Evolutionary conservation across 2,329 filamentous ascomycete species (phyloP), one percentile per base, ranked within the genome.

Genomic region (Verticillium dahliae): DNA sequence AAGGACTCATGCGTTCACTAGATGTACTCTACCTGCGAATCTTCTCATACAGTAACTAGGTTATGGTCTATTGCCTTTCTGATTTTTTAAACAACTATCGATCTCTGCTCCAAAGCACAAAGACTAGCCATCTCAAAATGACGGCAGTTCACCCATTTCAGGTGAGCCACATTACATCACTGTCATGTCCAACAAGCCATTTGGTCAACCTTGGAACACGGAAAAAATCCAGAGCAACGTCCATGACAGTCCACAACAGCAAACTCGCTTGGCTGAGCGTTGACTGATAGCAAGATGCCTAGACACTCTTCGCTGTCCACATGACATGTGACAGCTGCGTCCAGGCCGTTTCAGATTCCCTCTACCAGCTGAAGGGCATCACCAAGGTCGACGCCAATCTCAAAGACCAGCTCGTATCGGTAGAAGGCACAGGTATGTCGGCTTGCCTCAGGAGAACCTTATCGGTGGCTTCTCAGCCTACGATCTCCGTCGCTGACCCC

Each of bases 261-360:
- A 31, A 31, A 31, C 27, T 31, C 27, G 27, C 27, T 5, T 31
- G 27, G 27, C 27, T 31, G 27, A 31, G 27, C 5, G 27, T 4
- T 31, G 27, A 31, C 74, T 76, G 70, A 76, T 18, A 13, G 74
- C 73, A 74, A 72, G 75, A 69, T 59, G 60, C 66, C 62, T 69
- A 98, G 90, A 96, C 94, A 64, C 89, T 94, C 66, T 98, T 98
- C 76, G 92, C 94, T 66, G 95, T 98, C 68, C 93, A 92, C 61
- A 88, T 98, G 81, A 92, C 88, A 77, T 98, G 95, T 79, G 89
- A 96, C 69, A 81, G 84, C 71, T 98, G 95, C 79, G 86, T 97
- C 74, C 89, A 93, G 75, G 88, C 92, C 70, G 88, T 99, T 73
- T 92, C 92, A 70, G 84, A 85, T 65, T 88, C 91, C 57, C 79